Evolutionary conservation across 1,284 basidiomycete species (phyloP).

Genomic region (Megacollybia platyphylla): DNA sequence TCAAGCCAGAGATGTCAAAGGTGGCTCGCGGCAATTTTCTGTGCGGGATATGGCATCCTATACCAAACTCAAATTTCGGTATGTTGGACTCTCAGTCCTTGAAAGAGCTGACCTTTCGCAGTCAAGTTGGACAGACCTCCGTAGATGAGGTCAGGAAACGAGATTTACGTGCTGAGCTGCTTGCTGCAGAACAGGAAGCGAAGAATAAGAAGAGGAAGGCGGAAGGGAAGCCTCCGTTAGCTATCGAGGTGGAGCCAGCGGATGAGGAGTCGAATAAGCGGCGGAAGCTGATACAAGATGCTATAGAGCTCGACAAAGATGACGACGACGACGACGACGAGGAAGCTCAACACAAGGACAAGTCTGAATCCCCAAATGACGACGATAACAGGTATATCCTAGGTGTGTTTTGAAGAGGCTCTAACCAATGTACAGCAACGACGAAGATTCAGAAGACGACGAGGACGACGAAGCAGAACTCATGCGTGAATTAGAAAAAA

Average conservation of each 20-base stretch:
- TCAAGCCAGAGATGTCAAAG: conserved; percentile 76
- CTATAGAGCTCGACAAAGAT: conserved; percentile 77
- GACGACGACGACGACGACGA: conserved; percentile 55
- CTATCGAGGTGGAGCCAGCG: conserved; percentile 24
- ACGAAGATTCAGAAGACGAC: conserved; percentile 48
- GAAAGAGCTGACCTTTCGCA: conserved; percentile 13
- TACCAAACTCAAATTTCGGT: conserved; percentile 94
- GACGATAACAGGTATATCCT: conserved; percentile 26
- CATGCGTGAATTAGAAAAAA: conserved; percentile 87
- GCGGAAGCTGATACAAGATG: conserved; percentile 72
- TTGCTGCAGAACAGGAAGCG: conserved; percentile 74
- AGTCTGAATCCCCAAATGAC: conserved; percentile 9
- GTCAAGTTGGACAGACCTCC: conserved; percentile 79
- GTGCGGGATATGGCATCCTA: conserved; percentile 85
- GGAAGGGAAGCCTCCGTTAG: conserved; percentile 47
- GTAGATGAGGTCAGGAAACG: conserved; percentile 60
- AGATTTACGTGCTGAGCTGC: conserved; percentile 74
- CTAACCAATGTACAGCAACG: neutral
- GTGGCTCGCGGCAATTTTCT: conserved; percentile 80
- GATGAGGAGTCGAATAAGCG: conserved; percentile 67
- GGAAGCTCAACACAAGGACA: conserved; percentile 20
- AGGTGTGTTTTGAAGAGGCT: conserved; percentile 15
- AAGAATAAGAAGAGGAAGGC: conserved; percentile 84
- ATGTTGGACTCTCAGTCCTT: conserved; percentile 9
- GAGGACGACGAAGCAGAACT: conserved; percentile 91